Percentiles rank a stretch among this genome's conserved stretches.
Conservation (phyloP, 2,329 filamentous ascomycete genomes). For the Fusarium pseudograminearum region DNA sequence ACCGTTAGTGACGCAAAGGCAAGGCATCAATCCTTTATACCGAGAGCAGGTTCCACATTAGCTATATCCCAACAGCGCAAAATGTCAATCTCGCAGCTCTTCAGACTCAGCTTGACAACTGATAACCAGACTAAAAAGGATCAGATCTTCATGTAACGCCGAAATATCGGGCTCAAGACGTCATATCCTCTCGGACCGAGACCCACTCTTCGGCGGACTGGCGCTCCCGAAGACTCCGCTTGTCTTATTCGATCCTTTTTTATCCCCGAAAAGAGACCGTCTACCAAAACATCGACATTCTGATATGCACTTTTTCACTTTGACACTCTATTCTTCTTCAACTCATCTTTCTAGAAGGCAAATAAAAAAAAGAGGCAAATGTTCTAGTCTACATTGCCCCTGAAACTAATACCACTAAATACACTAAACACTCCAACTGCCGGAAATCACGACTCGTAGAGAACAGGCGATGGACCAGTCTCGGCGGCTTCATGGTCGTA, state of each 20-base stretch:
- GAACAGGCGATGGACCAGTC: neutral
- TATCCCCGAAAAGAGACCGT: conserved; percentile 35
- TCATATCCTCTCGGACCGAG: conserved; percentile 37
- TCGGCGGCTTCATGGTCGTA: conserved; percentile 43
- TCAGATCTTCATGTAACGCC: conserved; percentile 15
- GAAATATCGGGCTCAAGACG: conserved; percentile 22
- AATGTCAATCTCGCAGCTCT: neutral
- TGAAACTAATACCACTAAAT: neutral
- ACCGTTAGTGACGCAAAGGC: conserved; percentile 14
- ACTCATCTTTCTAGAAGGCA: neutral
- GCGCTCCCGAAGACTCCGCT: conserved; percentile 27
- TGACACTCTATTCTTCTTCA: rapidly evolving
- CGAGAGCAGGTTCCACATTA: neutral
- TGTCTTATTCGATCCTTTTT: conserved; percentile 19
- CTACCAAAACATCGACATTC: neutral
- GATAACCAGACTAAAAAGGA: conserved; percentile 7
- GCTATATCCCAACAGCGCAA: neutral
- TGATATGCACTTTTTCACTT: neutral
- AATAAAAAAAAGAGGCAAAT: neutral
- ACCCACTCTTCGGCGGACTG: conserved; percentile 30
- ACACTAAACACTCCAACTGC: neutral
- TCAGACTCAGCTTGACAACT: neutral
- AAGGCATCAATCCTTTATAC: conserved; percentile 25
- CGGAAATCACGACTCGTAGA: conserved; percentile 7
- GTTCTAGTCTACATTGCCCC: conserved; percentile 7